phyloP scores from a whole-genome alignment of 73 alveolate genomes.

The Tetrahymena elliotti region DNA sequence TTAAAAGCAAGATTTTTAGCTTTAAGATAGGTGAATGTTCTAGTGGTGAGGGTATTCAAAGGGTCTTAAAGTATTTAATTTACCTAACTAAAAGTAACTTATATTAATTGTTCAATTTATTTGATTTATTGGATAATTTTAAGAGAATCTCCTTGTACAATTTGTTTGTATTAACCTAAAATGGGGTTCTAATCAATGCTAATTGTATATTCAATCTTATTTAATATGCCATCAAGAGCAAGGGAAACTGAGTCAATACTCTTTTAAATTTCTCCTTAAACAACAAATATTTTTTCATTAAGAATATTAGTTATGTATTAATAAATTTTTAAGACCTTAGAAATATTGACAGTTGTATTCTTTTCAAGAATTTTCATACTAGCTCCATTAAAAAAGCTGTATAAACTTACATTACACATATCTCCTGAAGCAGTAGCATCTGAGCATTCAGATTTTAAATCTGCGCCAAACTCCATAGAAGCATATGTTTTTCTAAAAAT shows the following conservation, averaged over 20 bases:
- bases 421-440: neutral
- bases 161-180: neutral
- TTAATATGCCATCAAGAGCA: neutral
- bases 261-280: neutral
- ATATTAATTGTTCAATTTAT: neutral
- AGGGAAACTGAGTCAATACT: neutral
- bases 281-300: neutral
- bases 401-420: neutral
- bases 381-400: neutral
- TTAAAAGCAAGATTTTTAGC: neutral
- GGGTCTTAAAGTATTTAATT: neutral
- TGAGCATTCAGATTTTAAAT: neutral
- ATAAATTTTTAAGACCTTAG: neutral
- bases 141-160: neutral
- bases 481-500: neutral
- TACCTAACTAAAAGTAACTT: neutral
- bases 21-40: neutral
- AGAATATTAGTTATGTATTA: neutral
- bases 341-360: neutral
- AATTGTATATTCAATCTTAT: neutral
- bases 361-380: neutral
- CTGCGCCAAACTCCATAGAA: neutral
- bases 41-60: neutral
- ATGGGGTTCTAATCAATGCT: neutral
- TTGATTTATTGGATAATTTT: neutral